Conservation (phyloP, 306 rosid species). For the Malus asiatica region DNA sequence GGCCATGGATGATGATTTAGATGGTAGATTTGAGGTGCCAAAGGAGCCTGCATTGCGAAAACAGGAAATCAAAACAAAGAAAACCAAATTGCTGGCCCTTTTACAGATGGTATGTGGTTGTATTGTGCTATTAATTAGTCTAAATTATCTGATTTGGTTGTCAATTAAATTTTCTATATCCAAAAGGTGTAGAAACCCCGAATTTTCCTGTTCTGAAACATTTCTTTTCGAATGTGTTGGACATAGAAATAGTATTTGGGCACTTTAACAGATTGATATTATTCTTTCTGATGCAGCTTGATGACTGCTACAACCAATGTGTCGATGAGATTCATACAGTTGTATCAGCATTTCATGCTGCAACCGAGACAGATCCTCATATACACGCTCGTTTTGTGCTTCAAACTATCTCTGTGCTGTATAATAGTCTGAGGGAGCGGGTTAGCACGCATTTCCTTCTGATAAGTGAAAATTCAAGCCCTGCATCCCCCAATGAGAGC, state of each 20-base stretch:
- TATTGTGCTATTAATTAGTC: not conserved
- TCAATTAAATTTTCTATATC: not conserved
- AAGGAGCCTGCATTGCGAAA: constrained; percentile 29
- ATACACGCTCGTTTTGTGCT: constrained; percentile 69
- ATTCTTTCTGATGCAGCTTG: constrained; percentile 41
- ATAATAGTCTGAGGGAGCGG: constrained; percentile 69
- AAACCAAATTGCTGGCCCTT: constrained; percentile 59
- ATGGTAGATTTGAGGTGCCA: constrained; percentile 22
- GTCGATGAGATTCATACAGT: constrained; percentile 80
- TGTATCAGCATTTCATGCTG: constrained; percentile 75
- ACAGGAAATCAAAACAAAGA: constrained; percentile 44
- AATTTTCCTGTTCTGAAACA: not conserved
- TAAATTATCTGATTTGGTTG: not conserved
- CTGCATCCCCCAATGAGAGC: constrained; percentile 35
- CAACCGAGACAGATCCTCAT: constrained; percentile 69
- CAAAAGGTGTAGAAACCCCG: not conserved
- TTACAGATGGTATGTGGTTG: constrained; percentile 54
- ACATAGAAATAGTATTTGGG: not conserved
- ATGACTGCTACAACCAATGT: constrained; percentile 63
- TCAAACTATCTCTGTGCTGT: constrained; percentile 42
- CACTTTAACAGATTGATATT: not conserved
- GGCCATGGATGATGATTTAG: constrained; percentile 8
- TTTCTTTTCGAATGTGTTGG: not conserved
- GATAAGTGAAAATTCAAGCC: constrained; percentile 35
- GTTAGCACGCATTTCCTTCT: constrained; percentile 57